A percentile compares a stretch with the other conserved stretches of the same genome.
These are phyloP conservation scores for Melaleuca quinquenervia DNA, from an alignment of 345 rosid genomes.

Conservation along the genomic window DNA sequence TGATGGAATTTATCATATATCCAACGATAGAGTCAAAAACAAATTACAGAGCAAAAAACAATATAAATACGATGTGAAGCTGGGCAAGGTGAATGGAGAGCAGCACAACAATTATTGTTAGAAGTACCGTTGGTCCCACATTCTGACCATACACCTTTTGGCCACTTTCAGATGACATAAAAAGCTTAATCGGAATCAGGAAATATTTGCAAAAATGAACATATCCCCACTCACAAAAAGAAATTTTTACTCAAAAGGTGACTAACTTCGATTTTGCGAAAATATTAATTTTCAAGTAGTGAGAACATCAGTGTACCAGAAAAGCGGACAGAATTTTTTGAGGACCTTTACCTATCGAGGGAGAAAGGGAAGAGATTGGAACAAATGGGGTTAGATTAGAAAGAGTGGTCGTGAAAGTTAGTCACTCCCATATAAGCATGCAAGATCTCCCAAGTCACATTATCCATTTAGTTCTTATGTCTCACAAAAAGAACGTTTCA, in stretches of 20 bases:
- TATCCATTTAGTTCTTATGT: not conserved
- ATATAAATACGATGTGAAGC: not conserved
- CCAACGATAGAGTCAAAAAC: not conserved
- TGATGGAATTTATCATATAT: not conserved
- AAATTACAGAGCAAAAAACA: not conserved
- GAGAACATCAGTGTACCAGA: not conserved
- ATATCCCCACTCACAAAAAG: not conserved
- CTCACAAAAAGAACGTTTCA: not conserved
- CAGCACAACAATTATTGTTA: not conserved
- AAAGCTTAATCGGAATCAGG: not conserved
- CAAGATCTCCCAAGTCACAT: not conserved
- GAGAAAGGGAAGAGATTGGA: not conserved
- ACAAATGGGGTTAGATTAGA: not conserved
- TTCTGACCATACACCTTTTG: not conserved
- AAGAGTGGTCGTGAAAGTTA: not conserved
- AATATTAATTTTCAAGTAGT: not conserved
- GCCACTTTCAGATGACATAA: not conserved
- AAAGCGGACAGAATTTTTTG: not conserved
- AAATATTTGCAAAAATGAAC: not conserved
- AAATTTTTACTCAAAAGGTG: not conserved
- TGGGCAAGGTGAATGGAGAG: not conserved
- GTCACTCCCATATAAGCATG: not conserved
- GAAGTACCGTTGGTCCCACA: not conserved
- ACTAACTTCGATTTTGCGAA: not conserved
- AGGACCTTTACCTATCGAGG: not conserved